Conservation (phyloP, 345 rosid genomes). For the Eucalyptus guilfoylei region DNA sequence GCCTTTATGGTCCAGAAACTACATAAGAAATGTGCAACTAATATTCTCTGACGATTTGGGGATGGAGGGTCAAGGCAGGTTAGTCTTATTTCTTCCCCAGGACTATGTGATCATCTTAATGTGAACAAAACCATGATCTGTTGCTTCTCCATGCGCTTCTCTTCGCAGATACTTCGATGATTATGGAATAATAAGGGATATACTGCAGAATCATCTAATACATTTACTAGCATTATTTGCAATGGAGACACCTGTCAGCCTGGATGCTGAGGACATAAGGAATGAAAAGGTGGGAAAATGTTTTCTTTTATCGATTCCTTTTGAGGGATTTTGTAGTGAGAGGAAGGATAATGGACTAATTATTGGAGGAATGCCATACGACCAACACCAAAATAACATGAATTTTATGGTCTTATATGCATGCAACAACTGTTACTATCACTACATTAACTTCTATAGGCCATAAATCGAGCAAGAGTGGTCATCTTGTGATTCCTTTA, state of each 20-base stretch:
- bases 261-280: constrained; percentile 40
- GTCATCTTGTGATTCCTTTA: not conserved
- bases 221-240: constrained; percentile 42
- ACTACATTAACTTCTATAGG: not conserved
- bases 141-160: not conserved
- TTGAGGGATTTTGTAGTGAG: not conserved
- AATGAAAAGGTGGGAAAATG: constrained; percentile 25
- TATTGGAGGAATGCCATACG: not conserved
- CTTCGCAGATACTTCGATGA: constrained; percentile 25
- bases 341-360: not conserved
- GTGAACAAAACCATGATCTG: not conserved
- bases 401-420: not conserved
- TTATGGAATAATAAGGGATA: constrained; percentile 36
- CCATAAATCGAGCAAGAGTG: not conserved
- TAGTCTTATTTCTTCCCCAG: not conserved
- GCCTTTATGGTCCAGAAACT: constrained; percentile 47
- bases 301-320: not conserved
- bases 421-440: not conserved
- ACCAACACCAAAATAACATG: not conserved
- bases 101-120: not conserved
- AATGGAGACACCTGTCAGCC: constrained; percentile 53
- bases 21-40: constrained; percentile 39
- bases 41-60: constrained; percentile 43
- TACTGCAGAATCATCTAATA: constrained; percentile 43
- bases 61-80: constrained; percentile 38